These are phyloP conservation scores for Darksidea phi DNA, from an alignment of 495 filamentous ascomycete genomes.

Conservation along the genomic window DNA sequence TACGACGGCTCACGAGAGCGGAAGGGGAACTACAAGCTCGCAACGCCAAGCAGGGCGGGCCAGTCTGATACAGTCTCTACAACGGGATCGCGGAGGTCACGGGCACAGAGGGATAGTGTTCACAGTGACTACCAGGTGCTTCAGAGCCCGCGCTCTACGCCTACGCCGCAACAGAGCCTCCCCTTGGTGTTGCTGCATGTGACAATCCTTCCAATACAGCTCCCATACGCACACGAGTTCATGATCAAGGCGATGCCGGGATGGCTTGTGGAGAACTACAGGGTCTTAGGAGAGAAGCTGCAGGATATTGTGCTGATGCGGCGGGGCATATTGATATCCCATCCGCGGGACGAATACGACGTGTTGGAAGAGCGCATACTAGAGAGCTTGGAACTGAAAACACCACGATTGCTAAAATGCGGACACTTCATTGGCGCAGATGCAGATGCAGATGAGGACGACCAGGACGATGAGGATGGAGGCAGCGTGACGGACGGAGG, in stretches of 20 bases:
- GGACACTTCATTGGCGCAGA: constrained; percentile 58
- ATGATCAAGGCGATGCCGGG: constrained; percentile 54
- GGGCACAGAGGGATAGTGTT: constrained; percentile 13
- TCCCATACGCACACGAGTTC: constrained; percentile 62
- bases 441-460: constrained; percentile 10
- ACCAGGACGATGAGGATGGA: constrained; percentile 26
- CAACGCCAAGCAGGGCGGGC: constrained; percentile 29
- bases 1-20: constrained; percentile 52
- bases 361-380: constrained; percentile 88
- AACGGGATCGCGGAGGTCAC: constrained; percentile 27
- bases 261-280: constrained; percentile 67
- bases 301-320: constrained; percentile 72
- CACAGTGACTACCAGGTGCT: constrained; percentile 7
- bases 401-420: constrained; percentile 70
- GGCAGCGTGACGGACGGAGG: constrained; percentile 13
- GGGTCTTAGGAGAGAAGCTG: constrained; percentile 70
- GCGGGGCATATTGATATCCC: constrained; percentile 80
- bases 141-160: constrained; percentile 19
- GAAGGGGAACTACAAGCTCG: constrained; percentile 31
- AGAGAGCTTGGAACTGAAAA: constrained; percentile 77
- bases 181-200: constrained; percentile 88
- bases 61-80: constrained; percentile 34
- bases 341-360: constrained; percentile 88
- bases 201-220: constrained; percentile 71
- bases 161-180: constrained; percentile 43